Base-by-base conservation (phyloP, 78 protist genomes). In the Dictyostelium firmibasis region DNA sequence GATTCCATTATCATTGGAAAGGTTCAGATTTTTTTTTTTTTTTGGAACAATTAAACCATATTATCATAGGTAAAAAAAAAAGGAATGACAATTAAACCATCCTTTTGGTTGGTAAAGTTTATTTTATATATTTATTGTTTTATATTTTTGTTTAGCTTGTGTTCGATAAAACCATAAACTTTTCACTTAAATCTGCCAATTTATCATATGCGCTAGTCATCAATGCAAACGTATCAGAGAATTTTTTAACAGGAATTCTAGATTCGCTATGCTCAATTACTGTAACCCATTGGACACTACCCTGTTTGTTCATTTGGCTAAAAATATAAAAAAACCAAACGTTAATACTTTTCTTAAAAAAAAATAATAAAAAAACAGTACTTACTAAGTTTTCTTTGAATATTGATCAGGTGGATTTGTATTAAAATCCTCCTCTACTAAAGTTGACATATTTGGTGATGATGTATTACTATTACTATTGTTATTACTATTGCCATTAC, bases 131-230 rank as follows among this genome's bases (percentile, higher is more conserved):
- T 62, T 20, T 23, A 2, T 62, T 62, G 4, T 53, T 16, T 53
- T 53, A 14, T 50, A 14, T 9, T 50, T 14, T 53, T 16, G 4
- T 53, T 47, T 47, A 79, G 11, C 23, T n/a, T 10, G 81, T 43
- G 64, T 87, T 87, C n/a, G 93, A 87, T 18, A 87, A 35, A 14
- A 78, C 93, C 53, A 87, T 60, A 57, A 87, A 70, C 67, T 87
- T 87, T 64, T 87, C 93, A 78, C 77, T 29, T 8, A 87, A 31
- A 53, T 87, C 93, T 38, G 94, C 94, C 27, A 89, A 47, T 70
- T 70, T 78, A 67, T 89, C 94, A 81, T 89, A 89, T 33, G 94
- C 85, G 47, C 62, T 64, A 3, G 94, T 81, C n/a, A 89, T 23
- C 33, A 89, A 41, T n/a, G 94, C 38, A 70, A 89, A 89, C 9